Evolutionary conservation across 176 grass and related monocot genomes (phyloP).

Genomic region (Secale cereale): DNA sequence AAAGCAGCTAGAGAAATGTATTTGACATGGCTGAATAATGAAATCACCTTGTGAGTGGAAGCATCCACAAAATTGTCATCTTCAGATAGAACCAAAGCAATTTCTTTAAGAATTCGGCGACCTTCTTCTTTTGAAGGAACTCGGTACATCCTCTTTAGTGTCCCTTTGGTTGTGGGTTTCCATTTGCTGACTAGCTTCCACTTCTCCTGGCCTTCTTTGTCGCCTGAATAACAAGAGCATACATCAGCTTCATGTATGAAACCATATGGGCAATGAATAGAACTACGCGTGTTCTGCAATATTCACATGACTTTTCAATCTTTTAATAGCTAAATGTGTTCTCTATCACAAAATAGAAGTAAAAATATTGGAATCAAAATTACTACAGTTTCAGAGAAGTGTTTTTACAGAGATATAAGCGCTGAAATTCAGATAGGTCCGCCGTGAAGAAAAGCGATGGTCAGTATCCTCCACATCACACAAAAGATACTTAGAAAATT

Average conservation of each 20-base stretch:
- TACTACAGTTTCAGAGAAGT: not conserved
- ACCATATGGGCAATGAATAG: not conserved
- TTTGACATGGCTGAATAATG: not conserved
- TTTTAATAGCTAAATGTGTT: not conserved
- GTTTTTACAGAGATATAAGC: not conserved
- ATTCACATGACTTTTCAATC: not conserved
- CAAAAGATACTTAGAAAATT: not conserved
- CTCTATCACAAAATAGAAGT: not conserved
- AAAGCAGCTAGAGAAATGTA: not conserved
- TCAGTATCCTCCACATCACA: not conserved
- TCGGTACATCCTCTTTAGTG: conserved; percentile 86
- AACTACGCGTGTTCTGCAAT: not conserved
- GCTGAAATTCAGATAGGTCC: not conserved
- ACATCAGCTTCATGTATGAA: not conserved
- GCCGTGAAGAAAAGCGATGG: not conserved
- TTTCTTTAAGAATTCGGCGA: conserved; percentile 66
- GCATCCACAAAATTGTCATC: conserved; percentile 97
- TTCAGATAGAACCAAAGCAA: conserved; percentile 84
- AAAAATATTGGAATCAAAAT: not conserved
- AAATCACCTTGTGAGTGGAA: conserved; percentile 75
- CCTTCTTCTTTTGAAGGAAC: conserved; percentile 87
- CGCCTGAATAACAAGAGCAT: conserved; percentile 39
- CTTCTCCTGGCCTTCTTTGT: conserved; percentile 54
- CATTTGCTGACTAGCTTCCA: conserved; percentile 88
- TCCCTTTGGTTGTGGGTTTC: conserved; percentile 89